Percentiles rank a stretch among this genome's conserved stretches.
phyloP scores from a whole-genome alignment of 2,329 filamentous ascomycete species.

The Bipolaris cookei region DNA sequence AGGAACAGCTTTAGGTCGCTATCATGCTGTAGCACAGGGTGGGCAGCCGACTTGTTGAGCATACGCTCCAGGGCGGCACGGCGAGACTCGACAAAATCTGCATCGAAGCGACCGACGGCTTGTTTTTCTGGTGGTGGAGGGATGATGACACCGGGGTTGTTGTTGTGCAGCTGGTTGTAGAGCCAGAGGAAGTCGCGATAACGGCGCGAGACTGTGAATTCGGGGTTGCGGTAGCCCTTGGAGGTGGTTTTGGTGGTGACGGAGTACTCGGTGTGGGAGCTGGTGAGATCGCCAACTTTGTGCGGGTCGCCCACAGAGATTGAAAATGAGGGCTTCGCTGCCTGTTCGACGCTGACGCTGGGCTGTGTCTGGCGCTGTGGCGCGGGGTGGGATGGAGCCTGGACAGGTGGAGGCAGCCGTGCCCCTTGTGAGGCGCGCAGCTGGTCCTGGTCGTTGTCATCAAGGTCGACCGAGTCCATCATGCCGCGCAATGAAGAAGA shows the following conservation, averaged over 20 bases:
- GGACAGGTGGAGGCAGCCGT: conserved; percentile 69
- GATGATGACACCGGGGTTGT: conserved; percentile 93
- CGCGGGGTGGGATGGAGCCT: conserved; percentile 56
- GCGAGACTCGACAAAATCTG: conserved; percentile 92
- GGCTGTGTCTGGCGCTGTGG: conserved; percentile 66
- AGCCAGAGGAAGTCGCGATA: conserved; percentile 98
- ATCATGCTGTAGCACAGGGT: conserved; percentile 90
- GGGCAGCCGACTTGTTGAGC: conserved; percentile 92
- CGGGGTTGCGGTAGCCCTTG: conserved; percentile 90
- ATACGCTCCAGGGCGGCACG: conserved; percentile 93
- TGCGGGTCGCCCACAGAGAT: conserved; percentile 95
- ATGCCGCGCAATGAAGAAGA: conserved; percentile 58
- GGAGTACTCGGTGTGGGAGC: conserved; percentile 96
- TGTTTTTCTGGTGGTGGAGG: conserved; percentile 98
- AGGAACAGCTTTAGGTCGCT: conserved; percentile 94
- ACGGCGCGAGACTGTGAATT: conserved; percentile 90
- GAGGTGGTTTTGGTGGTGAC: conserved; percentile 95
- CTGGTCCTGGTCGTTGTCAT: conserved; percentile 65
- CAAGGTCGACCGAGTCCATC: conserved; percentile 72
- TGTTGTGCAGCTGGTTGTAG: conserved; percentile 91
- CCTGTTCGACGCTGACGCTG: conserved; percentile 90
- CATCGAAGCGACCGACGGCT: conserved; percentile 93
- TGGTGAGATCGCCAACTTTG: conserved; percentile 96
- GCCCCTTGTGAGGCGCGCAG: conserved; percentile 57
- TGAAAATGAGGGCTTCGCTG: conserved; percentile 86